Evolutionary conservation across 2,329 filamentous ascomycete genomes (phyloP).

Genomic region (Taxawa tesnikishii): DNA sequence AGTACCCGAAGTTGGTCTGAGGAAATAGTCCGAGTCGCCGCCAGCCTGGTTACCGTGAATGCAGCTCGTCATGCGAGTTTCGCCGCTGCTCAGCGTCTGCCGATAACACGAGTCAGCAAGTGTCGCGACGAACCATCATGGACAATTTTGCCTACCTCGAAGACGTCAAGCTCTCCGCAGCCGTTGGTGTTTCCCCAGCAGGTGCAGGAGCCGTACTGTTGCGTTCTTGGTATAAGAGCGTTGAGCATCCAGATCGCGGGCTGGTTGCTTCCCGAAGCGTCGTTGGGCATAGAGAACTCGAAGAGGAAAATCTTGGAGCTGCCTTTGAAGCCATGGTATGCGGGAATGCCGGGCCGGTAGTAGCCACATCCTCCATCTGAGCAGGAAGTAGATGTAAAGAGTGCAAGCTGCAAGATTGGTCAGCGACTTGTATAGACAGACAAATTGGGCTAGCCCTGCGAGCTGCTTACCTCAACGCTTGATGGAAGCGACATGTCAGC

Average conservation of each 20-base stretch:
- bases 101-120: too few species aligned
- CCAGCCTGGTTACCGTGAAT: conserved; percentile 6
- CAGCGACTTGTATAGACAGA: too few species aligned
- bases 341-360: conserved; percentile 4
- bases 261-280: conserved; percentile 1
- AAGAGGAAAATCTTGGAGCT: conserved; percentile 6
- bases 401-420: too few species aligned
- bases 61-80: conserved; percentile 3
- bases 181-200: conserved; percentile 7
- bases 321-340: conserved; percentile 7
- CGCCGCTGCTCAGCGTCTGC: conserved; percentile 2
- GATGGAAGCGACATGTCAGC: conserved; percentile 6
- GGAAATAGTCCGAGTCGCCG: conserved; percentile 5
- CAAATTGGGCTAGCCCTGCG: too few species aligned
- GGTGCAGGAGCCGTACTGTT: conserved; percentile 5
- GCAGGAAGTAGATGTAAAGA: conserved; percentile 5
- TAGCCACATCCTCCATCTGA: conserved; percentile 2
- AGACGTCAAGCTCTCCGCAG: conserved; percentile 6
- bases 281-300: conserved; percentile 7
- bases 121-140: too few species aligned
- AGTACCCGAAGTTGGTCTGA: conserved; percentile 2
- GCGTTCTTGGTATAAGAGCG: conserved; percentile 6
- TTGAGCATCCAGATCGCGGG: conserved; percentile 6
- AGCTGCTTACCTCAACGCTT: conserved; percentile 2
- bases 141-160: too few species aligned